Evolutionary conservation across 352 stramenopile species (phyloP).

Genomic region (Phytophthora macrochlamydospora): DNA sequence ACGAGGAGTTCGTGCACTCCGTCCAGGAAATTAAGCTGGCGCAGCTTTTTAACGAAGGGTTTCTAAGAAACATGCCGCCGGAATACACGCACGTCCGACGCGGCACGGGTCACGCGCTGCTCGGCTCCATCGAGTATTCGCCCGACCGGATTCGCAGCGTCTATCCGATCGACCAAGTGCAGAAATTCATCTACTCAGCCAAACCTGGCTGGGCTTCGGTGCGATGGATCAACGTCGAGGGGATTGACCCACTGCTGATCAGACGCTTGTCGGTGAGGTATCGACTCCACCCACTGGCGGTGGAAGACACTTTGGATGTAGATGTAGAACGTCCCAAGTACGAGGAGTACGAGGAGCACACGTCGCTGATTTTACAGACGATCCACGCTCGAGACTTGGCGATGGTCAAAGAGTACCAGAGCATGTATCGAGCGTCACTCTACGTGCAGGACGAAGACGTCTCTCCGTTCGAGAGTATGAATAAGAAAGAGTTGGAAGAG

Average conservation of each 20-base stretch:
- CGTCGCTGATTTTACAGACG: conserved; percentile 74
- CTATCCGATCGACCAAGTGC: conserved; percentile 69
- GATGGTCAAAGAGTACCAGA: conserved; percentile 70
- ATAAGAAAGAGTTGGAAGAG: conserved; percentile 66
- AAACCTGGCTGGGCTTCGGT: conserved; percentile 76
- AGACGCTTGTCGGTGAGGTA: conserved; percentile 85
- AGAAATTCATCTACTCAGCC: conserved; percentile 87
- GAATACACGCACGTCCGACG: conserved; percentile 32
- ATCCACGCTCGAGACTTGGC: conserved; percentile 56
- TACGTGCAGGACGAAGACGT: conserved; percentile 58
- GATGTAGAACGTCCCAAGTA: conserved; percentile 85
- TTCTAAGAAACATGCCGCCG: conserved; percentile 47
- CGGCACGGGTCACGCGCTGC: conserved; percentile 14
- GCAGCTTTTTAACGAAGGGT: conserved; percentile 77
- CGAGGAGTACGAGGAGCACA: conserved; percentile 87
- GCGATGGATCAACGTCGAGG: conserved; percentile 84
- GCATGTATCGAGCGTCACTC: conserved; percentile 71
- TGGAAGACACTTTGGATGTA: conserved; percentile 84
- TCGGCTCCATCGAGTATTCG: conserved; percentile 84
- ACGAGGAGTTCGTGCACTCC: conserved; percentile 83
- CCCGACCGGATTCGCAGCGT: conserved; percentile 77
- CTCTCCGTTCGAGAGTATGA: conserved; percentile 66
- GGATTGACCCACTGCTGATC: conserved; percentile 64
- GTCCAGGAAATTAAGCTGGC: conserved; percentile 91
- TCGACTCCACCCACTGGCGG: conserved; percentile 79